A percentile compares a stretch with the other conserved stretches of the same genome.
Conservation (phyloP, 2,329 filamentous ascomycete genomes). For the Botrytis porri region DNA sequence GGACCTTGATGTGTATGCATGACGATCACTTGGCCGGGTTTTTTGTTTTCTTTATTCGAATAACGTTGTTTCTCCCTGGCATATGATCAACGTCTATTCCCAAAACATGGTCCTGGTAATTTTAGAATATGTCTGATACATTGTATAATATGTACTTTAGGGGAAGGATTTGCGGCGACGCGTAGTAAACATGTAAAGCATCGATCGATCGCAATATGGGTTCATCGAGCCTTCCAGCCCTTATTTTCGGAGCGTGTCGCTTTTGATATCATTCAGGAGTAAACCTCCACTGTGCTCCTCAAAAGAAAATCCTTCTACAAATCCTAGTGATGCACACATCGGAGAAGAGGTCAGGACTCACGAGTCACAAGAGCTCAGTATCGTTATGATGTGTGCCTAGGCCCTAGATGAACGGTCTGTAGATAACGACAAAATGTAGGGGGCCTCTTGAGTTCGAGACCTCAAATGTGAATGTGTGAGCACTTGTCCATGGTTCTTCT, state of each 20-base stretch:
- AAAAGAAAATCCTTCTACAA: background rate
- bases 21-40: slow-evolving; percentile 2
- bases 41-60: background rate
- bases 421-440: background rate
- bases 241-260: background rate
- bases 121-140: background rate
- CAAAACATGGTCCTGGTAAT: background rate
- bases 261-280: background rate
- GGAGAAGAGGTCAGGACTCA: background rate
- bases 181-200: background rate
- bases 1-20: background rate
- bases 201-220: slow-evolving; percentile 4
- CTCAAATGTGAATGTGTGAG: background rate
- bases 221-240: background rate
- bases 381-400: slow-evolving; percentile 2
- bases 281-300: background rate
- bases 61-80: background rate
- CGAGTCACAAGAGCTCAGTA: background rate
- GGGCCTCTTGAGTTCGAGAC: background rate
- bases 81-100: background rate
- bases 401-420: background rate
- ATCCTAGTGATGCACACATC: background rate
- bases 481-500: background rate
- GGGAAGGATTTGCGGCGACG: slow-evolving; percentile 8
- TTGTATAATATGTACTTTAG: background rate